Evolutionary conservation across 2,329 filamentous ascomycete species (phyloP), one percentile per base, ranked within the genome.

Genomic region (Bimuria novae-zelandiae): DNA sequence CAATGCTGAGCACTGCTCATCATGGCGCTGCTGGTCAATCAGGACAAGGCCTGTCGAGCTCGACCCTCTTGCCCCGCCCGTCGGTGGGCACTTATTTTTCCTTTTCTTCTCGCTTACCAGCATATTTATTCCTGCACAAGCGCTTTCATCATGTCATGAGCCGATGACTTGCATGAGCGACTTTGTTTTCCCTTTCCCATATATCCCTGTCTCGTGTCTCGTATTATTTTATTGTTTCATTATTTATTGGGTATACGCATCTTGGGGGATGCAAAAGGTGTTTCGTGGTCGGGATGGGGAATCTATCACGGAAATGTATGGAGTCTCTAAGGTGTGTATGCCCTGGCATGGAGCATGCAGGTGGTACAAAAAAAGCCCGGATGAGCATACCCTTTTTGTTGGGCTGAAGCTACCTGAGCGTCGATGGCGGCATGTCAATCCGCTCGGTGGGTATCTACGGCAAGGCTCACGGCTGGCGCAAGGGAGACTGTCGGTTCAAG

Each of bases 331-430:
- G 52, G 22, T 10, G 37, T 54, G 32, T 52, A 30, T 46, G 46
- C 50, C 42, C 32, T 40, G 56, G 29, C 65, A 72, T 65, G 66
- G 64, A 60, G 64, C 66, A 69, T 69, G 58, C n/a, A n/a, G n/a
- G n/a, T n/a, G 63, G 60, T 65, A 52, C 53, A 56, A 57, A 59
- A 59, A 55, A 32, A 32, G 4, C 11, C 21, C 42, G 53, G 54
- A 54, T 45, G 62, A 62, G 59, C 65, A 64, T 60, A 63, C 56
- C 56, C 59, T 60, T 55, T 69, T 62, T 62, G 51, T 64, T 53
- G 59, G 60, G 62, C 67, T 59, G 58, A 54, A 51, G 41, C 51
- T 53, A 50, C 25, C 48, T 37, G 44, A 48, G 41, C 40, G 35
- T 36, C 17, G 40, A 32, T 44, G 30, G 30, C 11, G 46, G 36